A percentile compares a stretch with the other conserved stretches of the same genome.
Evolutionary conservation across 78 protist genomes (phyloP).

Genomic region (Pigoraptor vietnamica): DNA sequence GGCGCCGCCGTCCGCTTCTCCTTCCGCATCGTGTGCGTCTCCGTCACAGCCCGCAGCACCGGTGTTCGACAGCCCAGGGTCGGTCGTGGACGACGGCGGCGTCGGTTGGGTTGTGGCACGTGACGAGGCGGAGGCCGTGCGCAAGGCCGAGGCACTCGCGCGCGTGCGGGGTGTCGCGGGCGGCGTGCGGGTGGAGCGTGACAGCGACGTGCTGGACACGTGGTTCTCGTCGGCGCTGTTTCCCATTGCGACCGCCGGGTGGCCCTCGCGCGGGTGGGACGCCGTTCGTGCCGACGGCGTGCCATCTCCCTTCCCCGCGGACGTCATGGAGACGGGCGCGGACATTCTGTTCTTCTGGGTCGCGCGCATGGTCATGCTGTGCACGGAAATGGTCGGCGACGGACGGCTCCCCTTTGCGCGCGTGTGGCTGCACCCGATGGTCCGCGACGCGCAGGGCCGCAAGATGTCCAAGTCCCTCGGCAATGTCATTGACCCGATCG

Average conservation of each 20-base stretch:
- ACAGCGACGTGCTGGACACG: constrained; percentile 99
- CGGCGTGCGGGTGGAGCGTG: constrained; percentile 72
- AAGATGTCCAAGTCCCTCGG: constrained; percentile 94
- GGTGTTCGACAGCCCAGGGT: not conserved
- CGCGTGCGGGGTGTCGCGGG: constrained; percentile 11
- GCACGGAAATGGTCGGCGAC: constrained; percentile 69
- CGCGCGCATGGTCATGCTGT: constrained; percentile 99
- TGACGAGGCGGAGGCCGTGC: constrained; percentile 54
- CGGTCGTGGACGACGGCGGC: not conserved
- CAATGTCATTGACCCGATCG: constrained; percentile 96
- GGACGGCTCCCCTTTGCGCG: constrained; percentile 60
- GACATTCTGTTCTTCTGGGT: constrained; percentile 99
- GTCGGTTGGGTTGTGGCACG: constrained; percentile 53
- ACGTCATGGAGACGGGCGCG: constrained; percentile 97
- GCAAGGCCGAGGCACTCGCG: constrained; percentile 48
- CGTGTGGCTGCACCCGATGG: constrained; percentile 91
- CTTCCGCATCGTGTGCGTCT: not conserved
- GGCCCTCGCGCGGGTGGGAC: constrained; percentile 90
- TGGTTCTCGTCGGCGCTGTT: constrained; percentile 97
- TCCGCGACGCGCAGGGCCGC: constrained; percentile 82
- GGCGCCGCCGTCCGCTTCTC: not conserved
- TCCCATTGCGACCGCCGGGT: constrained; percentile 95
- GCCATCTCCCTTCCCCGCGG: constrained; percentile 75
- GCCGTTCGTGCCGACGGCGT: not conserved
- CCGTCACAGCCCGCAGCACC: not conserved